Conservation (phyloP, 139 green algal species). For the Chlamydomonas sp. region DNA sequence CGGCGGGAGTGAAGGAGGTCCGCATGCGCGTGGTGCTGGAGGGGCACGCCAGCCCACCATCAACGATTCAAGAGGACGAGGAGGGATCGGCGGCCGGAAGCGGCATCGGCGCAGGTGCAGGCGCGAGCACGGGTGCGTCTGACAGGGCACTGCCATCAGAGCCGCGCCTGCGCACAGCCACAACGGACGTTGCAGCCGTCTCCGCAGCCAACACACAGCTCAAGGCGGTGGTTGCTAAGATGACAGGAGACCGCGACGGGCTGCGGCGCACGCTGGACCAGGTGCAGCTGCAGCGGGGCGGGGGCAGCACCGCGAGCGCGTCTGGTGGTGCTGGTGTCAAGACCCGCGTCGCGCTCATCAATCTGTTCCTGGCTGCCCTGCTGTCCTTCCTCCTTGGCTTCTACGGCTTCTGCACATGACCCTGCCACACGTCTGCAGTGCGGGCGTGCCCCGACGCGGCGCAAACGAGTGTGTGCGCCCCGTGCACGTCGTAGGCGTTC, state of each 20-base stretch:
- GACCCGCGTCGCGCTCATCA: conserved; percentile 9
- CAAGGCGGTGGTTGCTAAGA: conserved; percentile 7
- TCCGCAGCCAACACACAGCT: conserved; percentile 19
- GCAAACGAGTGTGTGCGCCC: too few species aligned
- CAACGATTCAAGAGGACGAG: conserved; percentile 41
- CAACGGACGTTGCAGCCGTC: too few species aligned
- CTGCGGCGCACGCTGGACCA: conserved; percentile 27
- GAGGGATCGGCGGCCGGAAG: too few species aligned
- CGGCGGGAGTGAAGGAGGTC: conserved; percentile 36
- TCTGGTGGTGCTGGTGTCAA: too few species aligned
- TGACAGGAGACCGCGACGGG: conserved; percentile 26
- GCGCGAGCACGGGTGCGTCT: too few species aligned
- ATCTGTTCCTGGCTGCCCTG: conserved; percentile 26
- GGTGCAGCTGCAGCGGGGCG: conserved; percentile 11
- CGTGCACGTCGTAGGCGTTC: too few species aligned
- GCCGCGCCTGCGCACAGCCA: too few species aligned
- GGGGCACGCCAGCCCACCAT: conserved; percentile 42
- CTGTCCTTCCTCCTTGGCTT: conserved; percentile 34
- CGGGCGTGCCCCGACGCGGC: too few species aligned
- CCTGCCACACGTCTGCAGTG: too few species aligned
- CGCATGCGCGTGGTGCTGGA: conserved; percentile 44
- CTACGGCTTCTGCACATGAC: too few species aligned
- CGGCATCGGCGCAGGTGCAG: too few species aligned
- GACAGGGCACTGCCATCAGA: too few species aligned
- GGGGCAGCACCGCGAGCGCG: neutral